Evolutionary conservation across 495 filamentous ascomycete species (phyloP), one percentile per base, ranked within the genome.

Genomic region (Hyaloscypha variabilis): DNA sequence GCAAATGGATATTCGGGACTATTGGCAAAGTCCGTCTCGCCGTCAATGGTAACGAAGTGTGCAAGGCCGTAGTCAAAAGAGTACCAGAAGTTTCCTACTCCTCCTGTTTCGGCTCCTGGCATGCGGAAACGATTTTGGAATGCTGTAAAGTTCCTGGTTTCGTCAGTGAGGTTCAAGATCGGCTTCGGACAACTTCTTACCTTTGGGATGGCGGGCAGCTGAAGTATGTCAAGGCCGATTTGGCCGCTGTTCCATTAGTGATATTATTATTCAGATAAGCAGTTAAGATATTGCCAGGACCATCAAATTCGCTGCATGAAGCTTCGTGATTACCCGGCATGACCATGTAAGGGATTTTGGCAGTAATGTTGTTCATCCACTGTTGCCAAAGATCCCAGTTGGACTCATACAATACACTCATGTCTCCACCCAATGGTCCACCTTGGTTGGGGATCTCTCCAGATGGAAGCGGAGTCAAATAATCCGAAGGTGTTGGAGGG

Each of bases 61-160:
- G 75, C 83, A 71, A 82, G 76, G 61, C 83, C 83, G 62, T 85
- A 81, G 54, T 86, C 82, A 71, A 85, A 86, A 1, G 81, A 83
- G 71, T 86, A 86, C 83, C 83, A 86, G 73, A 86, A 83, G 75
- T 82, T 84, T 14, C 76, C 69, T 1, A 79, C 77, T 3, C 75
- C 74, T 1, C 79, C 80, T 4, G 74, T 63, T 53, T 82, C 78
- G 3, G 74, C 68, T 0, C 56, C 70, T 0, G 82, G 81, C 82
- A 85, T 84, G n/a, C 77, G 74, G 71, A 81, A 85, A n/a, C 69
- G 71, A 53, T 76, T 60, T 51, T 69, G 67, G 61, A 66, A 76
- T n/a, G 69, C 73, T 21, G 74, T 76, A 66, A 74, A 76, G 63
- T 76, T 76, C 39, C 72, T 74, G 42, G 28, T 17, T 14, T 30